Base-by-base conservation (phyloP, 1,139 yeast genomes). In the Suhomyces taliae region DNA sequence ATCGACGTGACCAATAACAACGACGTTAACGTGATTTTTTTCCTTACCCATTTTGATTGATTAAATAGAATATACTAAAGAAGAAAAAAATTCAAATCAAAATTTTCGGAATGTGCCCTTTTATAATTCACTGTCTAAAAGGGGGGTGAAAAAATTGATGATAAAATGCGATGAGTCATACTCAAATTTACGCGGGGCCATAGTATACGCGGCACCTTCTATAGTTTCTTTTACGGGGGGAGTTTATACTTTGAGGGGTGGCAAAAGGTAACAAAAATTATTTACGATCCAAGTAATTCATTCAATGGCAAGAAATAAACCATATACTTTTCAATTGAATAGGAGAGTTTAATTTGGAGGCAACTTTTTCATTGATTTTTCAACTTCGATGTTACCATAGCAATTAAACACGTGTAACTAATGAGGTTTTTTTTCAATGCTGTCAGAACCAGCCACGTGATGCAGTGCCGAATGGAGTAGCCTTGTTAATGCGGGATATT, bases 11-110 rank as follows among this genome's bases (percentile, higher is more conserved):
- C 65, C 66, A 51, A 91, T 91, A 76, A 91, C 98, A 79, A 91
- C 98, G 81, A 90, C 93, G 96, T 91, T 91, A 81, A 90, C 87
- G 89, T 91, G 98, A 79, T 82, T 72, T 87, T 90, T 90, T 73
- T 85, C 96, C 79, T 89, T 89, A 83, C 96, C 93, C 91, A 59
- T 58, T 52, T 40, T 57, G 42, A 41, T 54, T 48, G 44, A 53
- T 42, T 36, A 40, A 36, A 19, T 41, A 29, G 41, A 36, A 35
- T 41, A 40, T 31, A 29, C 37, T 39, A 39, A 44, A 44, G 37
- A 46, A 45, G 51, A 47, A 45, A 43, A 50, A 43, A 34, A 36
- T 39, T 36, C 26, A 26, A 27, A 15, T 31, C 32, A 39, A 46
- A 43, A 37, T 29, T 43, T 41, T 19, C 35, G 34, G 43, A 32